A percentile compares a stretch with the other conserved stretches of the same genome.
These are phyloP conservation scores for Bathelium albidoporum DNA, from an alignment of 495 filamentous ascomycete species.

Conservation along the genomic window DNA sequence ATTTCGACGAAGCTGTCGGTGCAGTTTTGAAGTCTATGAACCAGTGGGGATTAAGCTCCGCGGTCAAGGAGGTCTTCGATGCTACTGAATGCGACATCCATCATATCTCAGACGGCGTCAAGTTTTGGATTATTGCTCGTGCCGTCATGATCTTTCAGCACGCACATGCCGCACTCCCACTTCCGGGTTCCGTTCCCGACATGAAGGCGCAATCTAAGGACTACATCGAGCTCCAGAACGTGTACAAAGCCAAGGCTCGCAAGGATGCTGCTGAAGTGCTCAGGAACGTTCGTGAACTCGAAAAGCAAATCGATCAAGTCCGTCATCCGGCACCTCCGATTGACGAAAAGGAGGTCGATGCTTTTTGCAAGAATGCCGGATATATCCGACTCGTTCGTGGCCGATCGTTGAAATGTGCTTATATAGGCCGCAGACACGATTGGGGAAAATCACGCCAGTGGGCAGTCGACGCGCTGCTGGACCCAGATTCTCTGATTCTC, in stretches of 20 bases:
- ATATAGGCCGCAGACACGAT: conserved; percentile 23
- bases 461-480: conserved; percentile 26
- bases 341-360: conserved; percentile 68
- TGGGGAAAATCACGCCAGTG: conserved; percentile 18
- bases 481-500: conserved; percentile 55
- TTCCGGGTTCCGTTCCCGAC: conserved; percentile 83
- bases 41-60: conserved; percentile 52
- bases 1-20: conserved; percentile 84
- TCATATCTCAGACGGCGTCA: conserved; percentile 17
- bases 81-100: conserved; percentile 41
- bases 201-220: conserved; percentile 95
- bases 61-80: conserved; percentile 67
- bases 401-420: conserved; percentile 39
- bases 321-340: conserved; percentile 34
- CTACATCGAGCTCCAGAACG: conserved; percentile 83
- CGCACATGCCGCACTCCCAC: conserved; percentile 59
- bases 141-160: conserved; percentile 68
- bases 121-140: conserved; percentile 85
- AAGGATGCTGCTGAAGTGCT: conserved; percentile 70
- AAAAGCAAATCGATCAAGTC: conserved; percentile 39
- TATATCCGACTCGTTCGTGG: conserved; percentile 81
- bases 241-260: conserved; percentile 86
- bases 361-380: conserved; percentile 91
- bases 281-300: conserved; percentile 51
- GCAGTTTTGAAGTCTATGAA: conserved; percentile 79